These are phyloP conservation scores for Arthrobotrys musiformis DNA, from an alignment of 2,329 filamentous ascomycete species.

Conservation along the genomic window DNA sequence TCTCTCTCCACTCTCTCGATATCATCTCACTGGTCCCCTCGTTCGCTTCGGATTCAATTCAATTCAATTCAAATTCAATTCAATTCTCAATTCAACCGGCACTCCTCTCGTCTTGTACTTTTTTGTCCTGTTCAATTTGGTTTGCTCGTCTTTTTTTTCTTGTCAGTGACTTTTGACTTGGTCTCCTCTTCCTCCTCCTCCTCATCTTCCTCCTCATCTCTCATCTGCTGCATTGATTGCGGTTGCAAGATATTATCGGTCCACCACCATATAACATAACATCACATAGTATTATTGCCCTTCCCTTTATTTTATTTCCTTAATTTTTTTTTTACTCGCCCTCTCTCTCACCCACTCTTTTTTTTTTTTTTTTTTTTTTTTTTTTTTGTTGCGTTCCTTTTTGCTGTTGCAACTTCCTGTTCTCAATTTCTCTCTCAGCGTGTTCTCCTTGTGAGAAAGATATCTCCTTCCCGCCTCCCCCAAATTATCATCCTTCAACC, in stretches of 20 bases:
- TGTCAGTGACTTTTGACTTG: not conserved
- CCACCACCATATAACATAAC: not conserved
- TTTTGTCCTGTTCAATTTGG: not conserved
- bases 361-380: not conserved
- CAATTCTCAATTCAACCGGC: too few relatives aligned
- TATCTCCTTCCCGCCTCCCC: conserved; percentile 20
- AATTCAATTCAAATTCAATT: too few relatives aligned
- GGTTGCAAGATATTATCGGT: conserved; percentile 9
- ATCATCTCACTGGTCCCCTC: conserved; percentile 9
- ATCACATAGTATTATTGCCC: not conserved
- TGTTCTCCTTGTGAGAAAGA: conserved; percentile 44
- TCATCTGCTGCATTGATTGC: conserved; percentile 38
- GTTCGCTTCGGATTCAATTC: not conserved
- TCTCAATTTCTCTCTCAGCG: not conserved
- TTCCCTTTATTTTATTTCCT: not conserved
- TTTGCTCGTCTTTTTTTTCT: not conserved
- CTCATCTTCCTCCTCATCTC: too few relatives aligned
- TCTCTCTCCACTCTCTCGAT: not conserved
- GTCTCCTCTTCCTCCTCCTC: too few relatives aligned
- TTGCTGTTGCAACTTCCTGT: not conserved
- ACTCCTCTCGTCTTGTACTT: not conserved
- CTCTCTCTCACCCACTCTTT: not conserved
- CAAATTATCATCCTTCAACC: not conserved
- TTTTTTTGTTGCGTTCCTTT: not conserved
- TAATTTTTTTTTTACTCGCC: not conserved